Conservation (phyloP, 2,329 filamentous ascomycete genomes). For the Amauroascus niger region DNA sequence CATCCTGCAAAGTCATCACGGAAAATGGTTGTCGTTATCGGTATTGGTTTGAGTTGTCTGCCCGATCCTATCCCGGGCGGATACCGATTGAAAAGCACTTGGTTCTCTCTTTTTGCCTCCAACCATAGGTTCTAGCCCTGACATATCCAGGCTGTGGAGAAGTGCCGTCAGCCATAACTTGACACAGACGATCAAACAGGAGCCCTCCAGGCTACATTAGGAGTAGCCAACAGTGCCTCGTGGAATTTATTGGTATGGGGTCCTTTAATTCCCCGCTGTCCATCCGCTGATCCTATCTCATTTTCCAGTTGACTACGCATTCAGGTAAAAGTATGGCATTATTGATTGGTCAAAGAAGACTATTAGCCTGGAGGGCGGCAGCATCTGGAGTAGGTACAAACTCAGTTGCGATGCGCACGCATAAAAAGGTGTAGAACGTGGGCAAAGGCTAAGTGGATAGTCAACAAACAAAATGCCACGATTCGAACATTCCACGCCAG, state of each 20-base stretch:
- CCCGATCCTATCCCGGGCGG: not conserved
- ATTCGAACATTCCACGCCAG: not conserved
- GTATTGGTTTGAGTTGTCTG: not conserved
- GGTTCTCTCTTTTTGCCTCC: not conserved
- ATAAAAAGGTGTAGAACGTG: not conserved
- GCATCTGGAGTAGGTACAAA: not conserved
- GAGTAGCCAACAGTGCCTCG: conserved; percentile 1
- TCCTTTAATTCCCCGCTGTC: conserved; percentile 4
- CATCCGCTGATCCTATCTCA: not conserved
- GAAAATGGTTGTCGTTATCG: not conserved
- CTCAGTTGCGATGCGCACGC: no score
- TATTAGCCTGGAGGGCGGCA: not conserved
- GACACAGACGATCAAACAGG: conserved; percentile 14
- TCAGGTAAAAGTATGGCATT: not conserved
- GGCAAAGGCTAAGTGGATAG: not conserved
- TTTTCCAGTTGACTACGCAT: not conserved
- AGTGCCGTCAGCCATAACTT: conserved; percentile 1
- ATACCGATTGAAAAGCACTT: not conserved
- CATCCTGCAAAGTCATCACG: not conserved
- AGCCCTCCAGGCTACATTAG: conserved; percentile 5
- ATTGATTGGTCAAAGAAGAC: not conserved
- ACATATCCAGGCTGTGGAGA: conserved; percentile 1
- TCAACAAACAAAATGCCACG: not conserved
- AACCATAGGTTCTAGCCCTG: conserved; percentile 4
- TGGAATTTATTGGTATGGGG: conserved; percentile 2